Conservation (phyloP, 495 filamentous ascomycete genomes). For the Echria macrotheca region DNA sequence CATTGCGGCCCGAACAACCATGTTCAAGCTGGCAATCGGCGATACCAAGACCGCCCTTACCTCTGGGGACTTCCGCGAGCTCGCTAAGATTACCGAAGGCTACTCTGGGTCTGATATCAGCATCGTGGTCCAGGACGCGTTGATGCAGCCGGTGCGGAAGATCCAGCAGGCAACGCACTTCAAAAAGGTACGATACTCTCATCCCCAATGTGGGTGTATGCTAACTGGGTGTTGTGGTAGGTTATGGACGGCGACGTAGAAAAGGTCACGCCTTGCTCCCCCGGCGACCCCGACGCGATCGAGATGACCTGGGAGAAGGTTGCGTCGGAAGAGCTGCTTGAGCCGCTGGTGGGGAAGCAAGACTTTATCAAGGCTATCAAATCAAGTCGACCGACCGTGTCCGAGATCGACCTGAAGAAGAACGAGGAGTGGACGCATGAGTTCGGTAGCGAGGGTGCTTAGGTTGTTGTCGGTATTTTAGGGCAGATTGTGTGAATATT, state of each 20-base stretch:
- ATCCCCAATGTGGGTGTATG: not conserved
- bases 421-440: slow-evolving; percentile 94
- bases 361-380: slow-evolving; percentile 94
- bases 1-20: slow-evolving; percentile 79
- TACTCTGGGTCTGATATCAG: slow-evolving; percentile 95
- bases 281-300: slow-evolving; percentile 73
- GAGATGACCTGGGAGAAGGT: slow-evolving; percentile 94
- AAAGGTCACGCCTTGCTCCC: slow-evolving; percentile 88
- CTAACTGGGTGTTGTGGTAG: slow-evolving; percentile 43
- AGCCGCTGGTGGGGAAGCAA: slow-evolving; percentile 79
- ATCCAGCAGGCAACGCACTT: slow-evolving; percentile 99
- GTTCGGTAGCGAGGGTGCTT: slow-evolving; percentile 88
- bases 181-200: slow-evolving; percentile 61
- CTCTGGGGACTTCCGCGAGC: slow-evolving; percentile 66
- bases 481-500: no score
- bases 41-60: slow-evolving; percentile 83
- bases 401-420: slow-evolving; percentile 68
- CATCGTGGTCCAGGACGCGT: slow-evolving; percentile 92
- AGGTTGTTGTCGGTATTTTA: not conserved
- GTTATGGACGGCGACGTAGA: slow-evolving; percentile 64
- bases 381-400: slow-evolving; percentile 81
- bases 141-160: slow-evolving; percentile 96
- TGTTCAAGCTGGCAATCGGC: slow-evolving; percentile 95
- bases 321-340: slow-evolving; percentile 73
- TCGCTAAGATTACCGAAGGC: slow-evolving; percentile 79